These are phyloP conservation scores for Chaetomiaceae sp. DNA, from an alignment of 2,329 filamentous ascomycete species.

Conservation along the genomic window DNA sequence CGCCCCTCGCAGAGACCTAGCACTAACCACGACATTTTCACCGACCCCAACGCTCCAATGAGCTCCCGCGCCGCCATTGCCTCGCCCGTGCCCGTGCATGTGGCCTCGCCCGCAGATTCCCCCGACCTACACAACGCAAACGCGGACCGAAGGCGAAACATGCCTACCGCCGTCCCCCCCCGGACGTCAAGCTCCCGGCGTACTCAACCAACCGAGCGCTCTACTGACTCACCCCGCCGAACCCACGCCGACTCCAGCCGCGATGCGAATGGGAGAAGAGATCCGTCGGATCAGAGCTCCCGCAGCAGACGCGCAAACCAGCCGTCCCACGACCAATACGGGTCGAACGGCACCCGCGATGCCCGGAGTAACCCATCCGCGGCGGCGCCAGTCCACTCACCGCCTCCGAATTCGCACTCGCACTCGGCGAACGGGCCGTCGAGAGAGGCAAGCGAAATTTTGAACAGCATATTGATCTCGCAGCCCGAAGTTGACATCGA, in stretches of 20 bases:
- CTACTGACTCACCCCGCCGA: slow-evolving; percentile 41
- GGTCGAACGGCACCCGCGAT: slow-evolving; percentile 38
- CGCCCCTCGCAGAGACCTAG: slow-evolving; percentile 51
- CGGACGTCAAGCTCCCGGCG: slow-evolving; percentile 60
- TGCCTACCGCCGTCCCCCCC: slow-evolving; percentile 70
- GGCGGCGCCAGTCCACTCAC: slow-evolving; percentile 44
- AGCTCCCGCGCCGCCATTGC: slow-evolving; percentile 45
- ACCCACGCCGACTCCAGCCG: slow-evolving; percentile 35
- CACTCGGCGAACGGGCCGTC: slow-evolving; percentile 56
- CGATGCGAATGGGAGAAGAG: slow-evolving; percentile 32
- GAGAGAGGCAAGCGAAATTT: slow-evolving; percentile 72
- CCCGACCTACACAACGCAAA: slow-evolving; percentile 40
- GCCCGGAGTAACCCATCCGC: slow-evolving; percentile 34
- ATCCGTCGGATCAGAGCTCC: slow-evolving; percentile 33
- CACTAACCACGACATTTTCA: slow-evolving; percentile 42
- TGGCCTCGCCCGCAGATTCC: slow-evolving; percentile 37
- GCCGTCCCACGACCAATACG: slow-evolving; percentile 37
- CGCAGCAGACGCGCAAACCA: slow-evolving; percentile 39
- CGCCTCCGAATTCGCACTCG: slow-evolving; percentile 46
- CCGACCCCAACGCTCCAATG: slow-evolving; percentile 41
- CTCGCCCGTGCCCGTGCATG: slow-evolving; percentile 38
- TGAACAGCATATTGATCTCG: slow-evolving; percentile 72
- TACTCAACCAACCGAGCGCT: slow-evolving; percentile 43
- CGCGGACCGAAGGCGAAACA: slow-evolving; percentile 53
- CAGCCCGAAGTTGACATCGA: slow-evolving; percentile 70